Conservation (phyloP, 2,329 filamentous ascomycete genomes). For the Clonostachys byssicola region DNA sequence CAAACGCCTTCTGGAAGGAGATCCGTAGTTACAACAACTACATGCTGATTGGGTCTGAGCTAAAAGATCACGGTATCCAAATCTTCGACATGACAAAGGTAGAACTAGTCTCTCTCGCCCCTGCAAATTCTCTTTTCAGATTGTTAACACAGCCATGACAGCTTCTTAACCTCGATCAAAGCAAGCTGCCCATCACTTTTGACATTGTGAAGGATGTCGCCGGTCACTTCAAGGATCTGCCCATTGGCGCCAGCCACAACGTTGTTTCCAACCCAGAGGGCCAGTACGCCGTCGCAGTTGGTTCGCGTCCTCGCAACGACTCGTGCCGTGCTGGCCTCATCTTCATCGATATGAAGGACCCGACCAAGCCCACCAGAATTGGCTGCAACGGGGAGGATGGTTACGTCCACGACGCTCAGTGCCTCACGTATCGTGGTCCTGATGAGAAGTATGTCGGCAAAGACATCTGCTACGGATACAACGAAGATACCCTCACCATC, state of each 20-base stretch:
- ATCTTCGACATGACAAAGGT: constrained; percentile 57
- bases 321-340: constrained; percentile 49
- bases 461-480: constrained; percentile 53
- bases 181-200: constrained; percentile 18
- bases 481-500: constrained; percentile 34
- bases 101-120: no score
- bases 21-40: constrained; percentile 35
- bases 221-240: constrained; percentile 12
- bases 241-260: constrained; percentile 7
- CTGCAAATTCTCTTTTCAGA: no score
- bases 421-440: constrained; percentile 48
- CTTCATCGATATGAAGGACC: constrained; percentile 53
- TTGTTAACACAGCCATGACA: no score
- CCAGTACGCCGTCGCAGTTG: constrained; percentile 39
- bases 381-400: constrained; percentile 51
- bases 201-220: constrained; percentile 19
- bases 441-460: constrained; percentile 18
- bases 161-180: constrained; percentile 41
- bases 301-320: constrained; percentile 18
- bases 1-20: constrained; percentile 47
- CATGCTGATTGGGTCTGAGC: constrained; percentile 32
- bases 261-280: constrained; percentile 28
- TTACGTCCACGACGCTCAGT: constrained; percentile 60
- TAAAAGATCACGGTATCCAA: constrained; percentile 50
- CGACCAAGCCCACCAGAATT: constrained; percentile 44